Percentiles rank a stretch among this genome's conserved stretches.
These are phyloP conservation scores for Begonia loranthoides DNA, from an alignment of 306 rosid genomes.

Conservation along the genomic window DNA sequence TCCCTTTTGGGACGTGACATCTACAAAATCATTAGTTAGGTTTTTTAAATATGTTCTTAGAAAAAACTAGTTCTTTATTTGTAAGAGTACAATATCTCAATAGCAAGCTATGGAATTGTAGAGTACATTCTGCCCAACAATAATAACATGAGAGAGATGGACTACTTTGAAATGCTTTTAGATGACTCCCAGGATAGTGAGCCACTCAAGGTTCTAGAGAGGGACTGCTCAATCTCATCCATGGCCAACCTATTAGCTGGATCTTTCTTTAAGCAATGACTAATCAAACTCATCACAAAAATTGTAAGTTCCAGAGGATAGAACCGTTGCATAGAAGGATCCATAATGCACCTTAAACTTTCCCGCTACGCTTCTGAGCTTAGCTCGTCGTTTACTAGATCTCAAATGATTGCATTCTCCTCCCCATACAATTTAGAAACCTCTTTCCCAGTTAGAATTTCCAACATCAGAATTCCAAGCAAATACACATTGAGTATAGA, in stretches of 20 bases:
- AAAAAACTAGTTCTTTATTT: too few species aligned
- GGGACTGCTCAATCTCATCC: constrained; percentile 50
- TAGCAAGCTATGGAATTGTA: too few species aligned
- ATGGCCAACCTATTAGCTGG: constrained; percentile 49
- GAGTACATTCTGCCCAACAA: too few species aligned
- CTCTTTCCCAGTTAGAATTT: constrained; percentile 64
- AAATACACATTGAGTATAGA: constrained; percentile 71
- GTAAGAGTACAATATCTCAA: too few species aligned
- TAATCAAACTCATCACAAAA: constrained; percentile 27
- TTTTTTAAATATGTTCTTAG: too few species aligned
- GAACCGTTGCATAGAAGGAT: constrained; percentile 29
- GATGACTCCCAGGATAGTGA: constrained; percentile 60
- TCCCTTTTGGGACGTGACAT: too few species aligned
- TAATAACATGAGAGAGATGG: too few species aligned
- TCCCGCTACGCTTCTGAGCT: constrained; percentile 21
- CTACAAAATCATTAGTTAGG: too few species aligned
- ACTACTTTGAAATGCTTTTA: constrained; percentile 6
- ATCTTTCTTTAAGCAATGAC: constrained; percentile 42
- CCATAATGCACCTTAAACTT: constrained; percentile 39
- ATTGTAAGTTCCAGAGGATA: constrained; percentile 52
- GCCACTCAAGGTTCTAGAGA: constrained; percentile 39
- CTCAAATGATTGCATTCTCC: constrained; percentile 23
- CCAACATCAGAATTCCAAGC: constrained; percentile 61
- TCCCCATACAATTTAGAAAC: constrained; percentile 24
- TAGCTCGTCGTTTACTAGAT: constrained; percentile 18